These are phyloP conservation scores for Zymoseptoria tritici DNA, from an alignment of 2,329 filamentous ascomycete species.

Conservation along the genomic window DNA sequence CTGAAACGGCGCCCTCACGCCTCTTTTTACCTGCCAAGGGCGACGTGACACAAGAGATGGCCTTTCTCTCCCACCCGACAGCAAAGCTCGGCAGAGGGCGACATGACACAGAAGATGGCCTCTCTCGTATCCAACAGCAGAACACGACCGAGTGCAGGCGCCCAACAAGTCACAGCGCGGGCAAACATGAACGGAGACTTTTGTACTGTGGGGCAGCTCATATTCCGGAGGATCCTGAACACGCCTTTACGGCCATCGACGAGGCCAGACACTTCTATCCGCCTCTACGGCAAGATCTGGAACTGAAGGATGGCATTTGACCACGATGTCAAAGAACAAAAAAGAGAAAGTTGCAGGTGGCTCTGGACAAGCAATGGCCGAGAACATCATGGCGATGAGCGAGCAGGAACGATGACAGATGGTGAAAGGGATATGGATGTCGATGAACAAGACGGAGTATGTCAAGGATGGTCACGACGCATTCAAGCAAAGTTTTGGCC, in stretches of 20 bases:
- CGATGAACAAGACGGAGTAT: slow-evolving; percentile 72
- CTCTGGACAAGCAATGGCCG: too few species aligned
- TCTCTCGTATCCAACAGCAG: background rate
- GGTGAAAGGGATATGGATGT: slow-evolving; percentile 99
- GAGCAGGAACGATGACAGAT: slow-evolving; percentile 91
- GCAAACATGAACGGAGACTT: too few species aligned
- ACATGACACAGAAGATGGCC: background rate
- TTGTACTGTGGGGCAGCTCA: too few species aligned
- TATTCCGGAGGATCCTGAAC: too few species aligned
- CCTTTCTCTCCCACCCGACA: background rate
- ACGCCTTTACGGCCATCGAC: slow-evolving; percentile 95
- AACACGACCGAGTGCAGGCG: slow-evolving; percentile 4
- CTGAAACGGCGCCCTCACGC: too few species aligned
- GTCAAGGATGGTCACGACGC: slow-evolving; percentile 29
- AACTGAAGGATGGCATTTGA: slow-evolving; percentile 68
- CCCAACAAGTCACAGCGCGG: slow-evolving; percentile 28
- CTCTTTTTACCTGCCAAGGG: too few species aligned
- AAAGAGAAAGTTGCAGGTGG: slow-evolving; percentile 69
- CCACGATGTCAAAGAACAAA: slow-evolving; percentile 96
- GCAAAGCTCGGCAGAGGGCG: background rate
- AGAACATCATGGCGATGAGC: slow-evolving; percentile 59
- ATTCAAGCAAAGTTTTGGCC: too few species aligned
- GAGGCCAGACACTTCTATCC: slow-evolving; percentile 96
- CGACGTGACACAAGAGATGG: too few species aligned
- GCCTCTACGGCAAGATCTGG: slow-evolving; percentile 72